A percentile compares a stretch with the other conserved stretches of the same genome.
Conservation (phyloP, 106 monocot species). For the Alisma plantagoaquatica region DNA sequence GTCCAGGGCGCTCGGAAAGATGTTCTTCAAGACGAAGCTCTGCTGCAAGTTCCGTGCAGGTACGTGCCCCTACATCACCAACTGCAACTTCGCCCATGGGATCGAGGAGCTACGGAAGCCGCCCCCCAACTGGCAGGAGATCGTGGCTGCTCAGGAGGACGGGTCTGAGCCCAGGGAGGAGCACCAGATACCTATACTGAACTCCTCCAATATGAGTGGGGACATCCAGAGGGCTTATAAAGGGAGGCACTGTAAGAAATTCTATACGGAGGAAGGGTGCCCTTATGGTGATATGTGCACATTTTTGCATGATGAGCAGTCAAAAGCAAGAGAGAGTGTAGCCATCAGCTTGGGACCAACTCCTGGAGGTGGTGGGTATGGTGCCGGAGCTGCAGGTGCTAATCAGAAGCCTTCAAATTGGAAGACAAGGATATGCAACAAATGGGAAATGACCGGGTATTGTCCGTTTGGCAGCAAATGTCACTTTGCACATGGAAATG, state of each 20-base stretch:
- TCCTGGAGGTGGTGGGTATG: slow-evolving; percentile 30
- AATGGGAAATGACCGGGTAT: slow-evolving; percentile 98
- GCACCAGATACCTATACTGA: slow-evolving; percentile 73
- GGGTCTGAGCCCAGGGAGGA: slow-evolving; percentile 54
- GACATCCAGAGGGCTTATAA: slow-evolving; percentile 69
- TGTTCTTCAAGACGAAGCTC: slow-evolving; percentile 99
- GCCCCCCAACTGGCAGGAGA: slow-evolving; percentile 95
- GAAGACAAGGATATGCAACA: slow-evolving; percentile 99
- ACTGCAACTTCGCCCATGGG: slow-evolving; percentile 94
- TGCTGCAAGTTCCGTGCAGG: slow-evolving; percentile 93
- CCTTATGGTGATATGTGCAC: slow-evolving; percentile 87
- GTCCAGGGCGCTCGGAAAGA: slow-evolving; percentile 72
- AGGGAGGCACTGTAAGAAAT: slow-evolving; percentile 88
- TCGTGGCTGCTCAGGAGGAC: slow-evolving; percentile 70
- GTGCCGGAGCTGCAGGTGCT: slow-evolving; percentile 10
- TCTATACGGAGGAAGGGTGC: slow-evolving; percentile 88
- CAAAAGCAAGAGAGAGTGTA: slow-evolving; percentile 79
- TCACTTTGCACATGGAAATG: slow-evolving; percentile 93
- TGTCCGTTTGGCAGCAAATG: slow-evolving; percentile 98
- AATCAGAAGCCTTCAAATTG: slow-evolving; percentile 91
- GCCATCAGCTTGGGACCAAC: slow-evolving; percentile 76
- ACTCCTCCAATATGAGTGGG: slow-evolving; percentile 15
- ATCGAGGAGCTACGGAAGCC: slow-evolving; percentile 95
- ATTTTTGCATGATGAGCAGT: slow-evolving; percentile 89
- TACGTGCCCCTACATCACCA: slow-evolving; percentile 84